These are phyloP conservation scores for Botrytis sinoallii DNA, from an alignment of 2,329 filamentous ascomycete genomes.

Conservation along the genomic window DNA sequence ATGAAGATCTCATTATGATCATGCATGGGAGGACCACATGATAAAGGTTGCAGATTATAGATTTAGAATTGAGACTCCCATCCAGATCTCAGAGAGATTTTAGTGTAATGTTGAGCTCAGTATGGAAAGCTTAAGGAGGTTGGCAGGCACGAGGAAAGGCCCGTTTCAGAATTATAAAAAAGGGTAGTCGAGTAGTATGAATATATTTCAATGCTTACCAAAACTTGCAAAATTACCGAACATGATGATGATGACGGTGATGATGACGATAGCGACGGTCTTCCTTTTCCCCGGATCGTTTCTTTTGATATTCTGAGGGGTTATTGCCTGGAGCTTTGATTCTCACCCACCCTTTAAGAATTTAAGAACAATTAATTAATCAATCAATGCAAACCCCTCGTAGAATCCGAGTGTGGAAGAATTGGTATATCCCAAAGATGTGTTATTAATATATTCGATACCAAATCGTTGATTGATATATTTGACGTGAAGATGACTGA, in stretches of 20 bases:
- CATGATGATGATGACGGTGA: constrained; percentile 16
- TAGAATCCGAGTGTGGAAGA: not conserved
- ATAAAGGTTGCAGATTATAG: not conserved
- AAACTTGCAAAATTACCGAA: constrained; percentile 16
- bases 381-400: not conserved
- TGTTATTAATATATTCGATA: not conserved
- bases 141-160: not conserved
- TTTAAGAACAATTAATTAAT: not conserved
- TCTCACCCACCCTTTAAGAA: not conserved
- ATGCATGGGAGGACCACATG: not conserved
- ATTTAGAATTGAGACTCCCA: no score
- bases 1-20: not conserved
- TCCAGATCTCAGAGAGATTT: not conserved
- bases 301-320: not conserved
- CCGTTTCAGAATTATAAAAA: not conserved
- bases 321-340: not conserved
- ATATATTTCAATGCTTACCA: constrained; percentile 18
- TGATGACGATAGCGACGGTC: constrained; percentile 5
- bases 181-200: not conserved
- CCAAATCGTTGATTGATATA: not conserved
- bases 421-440: not conserved
- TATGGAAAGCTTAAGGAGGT: not conserved
- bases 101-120: not conserved
- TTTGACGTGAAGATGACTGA: not conserved
- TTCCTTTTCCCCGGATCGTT: constrained; percentile 17